Conservation (phyloP, 2,329 filamentous ascomycete genomes). For the Geosmithia putterillii region DNA sequence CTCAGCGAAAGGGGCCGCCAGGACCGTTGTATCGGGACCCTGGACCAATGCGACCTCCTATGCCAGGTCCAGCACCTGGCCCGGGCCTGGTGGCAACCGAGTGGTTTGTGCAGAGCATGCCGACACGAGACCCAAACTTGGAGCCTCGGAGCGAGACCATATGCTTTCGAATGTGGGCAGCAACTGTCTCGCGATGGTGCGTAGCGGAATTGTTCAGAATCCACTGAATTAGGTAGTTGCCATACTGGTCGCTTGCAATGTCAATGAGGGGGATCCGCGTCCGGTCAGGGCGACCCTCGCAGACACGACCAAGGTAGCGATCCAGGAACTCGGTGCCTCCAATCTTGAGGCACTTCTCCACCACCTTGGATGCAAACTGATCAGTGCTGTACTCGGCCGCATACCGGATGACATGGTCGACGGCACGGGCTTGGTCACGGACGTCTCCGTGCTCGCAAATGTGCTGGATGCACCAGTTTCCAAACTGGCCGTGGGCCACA, state of each 20-base stretch:
- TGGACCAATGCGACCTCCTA: constrained; percentile 39
- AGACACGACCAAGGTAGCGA: constrained; percentile 87
- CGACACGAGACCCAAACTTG: constrained; percentile 95
- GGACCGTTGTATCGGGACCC: constrained; percentile 39
- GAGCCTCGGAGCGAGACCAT: constrained; percentile 98
- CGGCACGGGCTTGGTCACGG: constrained; percentile 80
- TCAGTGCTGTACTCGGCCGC: constrained; percentile 97
- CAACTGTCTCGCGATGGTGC: constrained; percentile 87
- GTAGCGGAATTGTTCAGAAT: constrained; percentile 79
- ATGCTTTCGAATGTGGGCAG: constrained; percentile 91
- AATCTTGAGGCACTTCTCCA: constrained; percentile 98
- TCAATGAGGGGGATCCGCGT: constrained; percentile 96
- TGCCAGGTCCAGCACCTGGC: constrained; percentile 60
- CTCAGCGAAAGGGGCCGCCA: constrained; percentile 39
- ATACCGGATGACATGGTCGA: constrained; percentile 90
- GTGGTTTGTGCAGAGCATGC: constrained; percentile 97
- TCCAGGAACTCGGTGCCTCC: constrained; percentile 81
- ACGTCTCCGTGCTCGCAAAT: constrained; percentile 94
- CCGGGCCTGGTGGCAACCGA: constrained; percentile 81
- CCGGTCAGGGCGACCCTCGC: constrained; percentile 78
- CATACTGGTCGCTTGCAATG: constrained; percentile 96
- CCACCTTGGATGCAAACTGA: constrained; percentile 97
- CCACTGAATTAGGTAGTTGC: constrained; percentile 97
- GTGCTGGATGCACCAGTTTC: constrained; percentile 99
- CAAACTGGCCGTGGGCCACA: constrained; percentile 93